phyloP scores from a whole-genome alignment of 768 basidiomycete species.

The Trametes punicea region DNA sequence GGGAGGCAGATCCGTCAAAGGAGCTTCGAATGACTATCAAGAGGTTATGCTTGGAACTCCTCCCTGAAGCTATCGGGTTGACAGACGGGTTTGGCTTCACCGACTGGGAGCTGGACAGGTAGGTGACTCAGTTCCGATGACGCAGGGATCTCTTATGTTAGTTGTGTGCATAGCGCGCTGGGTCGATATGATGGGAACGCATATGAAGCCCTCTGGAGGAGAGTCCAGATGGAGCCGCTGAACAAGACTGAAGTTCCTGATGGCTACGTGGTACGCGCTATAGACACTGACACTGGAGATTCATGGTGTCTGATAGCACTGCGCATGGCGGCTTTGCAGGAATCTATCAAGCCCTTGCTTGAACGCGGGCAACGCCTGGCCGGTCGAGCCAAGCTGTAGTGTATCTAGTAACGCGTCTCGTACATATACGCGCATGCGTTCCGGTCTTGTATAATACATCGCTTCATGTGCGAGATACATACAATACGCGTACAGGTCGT shows the following conservation, averaged over 20 bases:
- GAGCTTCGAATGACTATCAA: conserved; percentile 50
- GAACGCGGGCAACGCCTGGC: conserved; percentile 43
- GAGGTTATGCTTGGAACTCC: conserved; percentile 44
- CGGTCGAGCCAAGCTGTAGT: conserved; percentile 35
- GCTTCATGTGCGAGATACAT: conserved; percentile 14
- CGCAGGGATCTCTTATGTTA: too few relatives aligned
- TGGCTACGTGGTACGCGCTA: conserved; percentile 51
- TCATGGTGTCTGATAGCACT: neutral
- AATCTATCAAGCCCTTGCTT: conserved; percentile 52
- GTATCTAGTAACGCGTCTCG: conserved; percentile 25
- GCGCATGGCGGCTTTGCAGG: conserved; percentile 22
- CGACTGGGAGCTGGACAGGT: conserved; percentile 76
- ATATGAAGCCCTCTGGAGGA: conserved; percentile 64
- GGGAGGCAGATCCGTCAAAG: conserved; percentile 41
- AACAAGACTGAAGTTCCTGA: conserved; percentile 48
- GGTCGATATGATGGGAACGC: conserved; percentile 62
- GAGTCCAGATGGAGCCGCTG: conserved; percentile 56
- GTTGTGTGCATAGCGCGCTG: conserved; percentile 43
- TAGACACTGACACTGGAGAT: neutral
- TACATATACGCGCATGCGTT: conserved; percentile 28
- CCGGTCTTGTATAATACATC: too few relatives aligned
- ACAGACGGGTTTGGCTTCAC: conserved; percentile 72
- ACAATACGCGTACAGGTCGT: conserved; percentile 25
- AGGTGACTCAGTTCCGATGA: conserved; percentile 9
- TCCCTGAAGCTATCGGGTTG: conserved; percentile 65